Conservation (phyloP, 805 yeast genomes). For the Candida insectorum region DNA sequence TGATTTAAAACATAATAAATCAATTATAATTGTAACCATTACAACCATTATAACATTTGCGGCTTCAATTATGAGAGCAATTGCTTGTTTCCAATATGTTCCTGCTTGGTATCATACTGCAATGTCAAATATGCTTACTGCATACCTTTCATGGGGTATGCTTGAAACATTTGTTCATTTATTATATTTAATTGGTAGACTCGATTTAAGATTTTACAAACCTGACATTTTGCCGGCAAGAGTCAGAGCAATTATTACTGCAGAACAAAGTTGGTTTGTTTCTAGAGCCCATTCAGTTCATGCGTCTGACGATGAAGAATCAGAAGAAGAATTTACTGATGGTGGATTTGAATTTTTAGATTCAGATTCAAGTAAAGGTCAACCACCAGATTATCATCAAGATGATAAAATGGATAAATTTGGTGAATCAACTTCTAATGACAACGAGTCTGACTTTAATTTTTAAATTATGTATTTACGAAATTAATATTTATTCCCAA, state of each 20-base stretch:
- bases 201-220: constrained; percentile 75
- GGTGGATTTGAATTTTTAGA: constrained; percentile 3
- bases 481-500: not conserved
- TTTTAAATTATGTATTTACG: constrained; percentile 5
- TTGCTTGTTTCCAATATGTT: constrained; percentile 19
- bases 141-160: constrained; percentile 69
- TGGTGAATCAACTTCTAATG: constrained; percentile 12
- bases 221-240: constrained; percentile 54
- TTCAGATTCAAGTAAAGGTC: not conserved
- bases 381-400: constrained; percentile 10
- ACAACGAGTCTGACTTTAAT: constrained; percentile 16
- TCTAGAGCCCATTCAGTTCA: constrained; percentile 17
- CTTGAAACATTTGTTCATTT: constrained; percentile 58
- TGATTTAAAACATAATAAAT: constrained; percentile 47
- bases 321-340: constrained; percentile 12
- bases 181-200: constrained; percentile 58
- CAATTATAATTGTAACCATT: constrained; percentile 44
- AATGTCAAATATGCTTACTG: constrained; percentile 48
- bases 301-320: constrained; percentile 15
- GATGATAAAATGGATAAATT: constrained; percentile 8
- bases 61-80: constrained; percentile 48
- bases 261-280: constrained; percentile 36
- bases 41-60: constrained; percentile 51
- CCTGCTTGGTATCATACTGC: constrained; percentile 12
- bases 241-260: constrained; percentile 39